Conservation (phyloP, 441 rosid genomes). For the Gossypium davidsonii region DNA sequence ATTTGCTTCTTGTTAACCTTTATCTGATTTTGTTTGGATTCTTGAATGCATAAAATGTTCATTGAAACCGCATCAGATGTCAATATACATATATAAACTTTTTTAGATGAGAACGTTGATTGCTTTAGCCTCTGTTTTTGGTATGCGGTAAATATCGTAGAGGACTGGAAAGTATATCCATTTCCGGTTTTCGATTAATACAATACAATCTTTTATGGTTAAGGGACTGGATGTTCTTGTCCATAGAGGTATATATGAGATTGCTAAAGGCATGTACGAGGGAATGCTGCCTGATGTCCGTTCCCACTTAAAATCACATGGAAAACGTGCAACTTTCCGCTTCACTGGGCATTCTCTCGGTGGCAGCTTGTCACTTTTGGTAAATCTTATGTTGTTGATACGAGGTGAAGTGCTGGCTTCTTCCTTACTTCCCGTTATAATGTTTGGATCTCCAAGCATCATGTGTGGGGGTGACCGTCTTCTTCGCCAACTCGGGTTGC, state of each 20-base stretch:
- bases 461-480: constrained; percentile 87
- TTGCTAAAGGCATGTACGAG: constrained; percentile 90
- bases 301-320: constrained; percentile 50
- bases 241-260: constrained; percentile 95
- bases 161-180: neutral
- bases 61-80: neutral
- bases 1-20: neutral
- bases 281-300: constrained; percentile 83
- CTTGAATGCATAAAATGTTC: neutral
- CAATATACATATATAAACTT: neutral
- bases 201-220: constrained; percentile 12
- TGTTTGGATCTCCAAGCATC: constrained; percentile 84
- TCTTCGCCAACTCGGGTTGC: constrained; percentile 77
- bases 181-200: neutral
- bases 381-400: constrained; percentile 73
- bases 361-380: constrained; percentile 76
- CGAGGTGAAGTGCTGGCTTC: constrained; percentile 72
- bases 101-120: neutral
- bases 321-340: constrained; percentile 63
- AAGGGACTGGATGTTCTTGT: constrained; percentile 75
- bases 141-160: neutral
- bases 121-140: neutral
- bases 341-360: constrained; percentile 98
- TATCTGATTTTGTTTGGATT: neutral
- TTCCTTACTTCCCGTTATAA: constrained; percentile 76